Conservation (phyloP, 2,329 filamentous ascomycete species). For the Hawksworthiomyces lignivorus region DNA sequence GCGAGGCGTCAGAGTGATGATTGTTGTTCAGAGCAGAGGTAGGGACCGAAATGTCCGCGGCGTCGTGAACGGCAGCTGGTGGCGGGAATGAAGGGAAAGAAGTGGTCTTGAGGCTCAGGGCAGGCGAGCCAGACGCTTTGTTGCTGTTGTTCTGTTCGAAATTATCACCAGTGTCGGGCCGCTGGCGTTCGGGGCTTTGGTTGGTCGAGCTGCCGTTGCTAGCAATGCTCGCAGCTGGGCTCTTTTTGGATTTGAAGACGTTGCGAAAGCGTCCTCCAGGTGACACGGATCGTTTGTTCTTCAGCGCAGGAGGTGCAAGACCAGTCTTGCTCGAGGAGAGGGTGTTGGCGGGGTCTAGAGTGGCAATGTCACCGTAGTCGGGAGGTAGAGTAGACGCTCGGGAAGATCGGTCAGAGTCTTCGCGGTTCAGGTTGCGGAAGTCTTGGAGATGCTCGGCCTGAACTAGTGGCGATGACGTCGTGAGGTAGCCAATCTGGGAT, state of each 20-base stretch:
- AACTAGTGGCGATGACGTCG: conserved; percentile 60
- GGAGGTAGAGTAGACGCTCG: conserved; percentile 32
- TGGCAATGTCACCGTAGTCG: conserved; percentile 26
- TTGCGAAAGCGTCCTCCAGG: conserved; percentile 64
- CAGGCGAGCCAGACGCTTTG: conserved; percentile 4
- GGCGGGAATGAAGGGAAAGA: too few relatives aligned
- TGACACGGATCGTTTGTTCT: conserved; percentile 54
- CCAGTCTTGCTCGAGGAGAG: conserved; percentile 27
- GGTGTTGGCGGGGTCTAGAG: conserved; percentile 24
- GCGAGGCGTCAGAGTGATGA: neutral
- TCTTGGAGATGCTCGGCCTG: conserved; percentile 47
- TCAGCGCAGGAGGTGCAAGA: conserved; percentile 34
- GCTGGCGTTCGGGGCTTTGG: conserved; percentile 26
- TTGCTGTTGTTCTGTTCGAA: conserved; percentile 4
- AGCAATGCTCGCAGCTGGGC: conserved; percentile 24
- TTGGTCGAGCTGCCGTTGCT: conserved; percentile 38
- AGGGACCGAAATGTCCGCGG: neutral
- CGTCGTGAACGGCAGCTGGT: conserved; percentile 10
- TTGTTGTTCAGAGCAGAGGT: neutral
- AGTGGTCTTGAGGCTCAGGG: neutral
- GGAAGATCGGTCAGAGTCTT: conserved; percentile 18
- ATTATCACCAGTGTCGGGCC: neutral
- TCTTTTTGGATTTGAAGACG: conserved; percentile 57
- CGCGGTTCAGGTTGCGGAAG: conserved; percentile 30
- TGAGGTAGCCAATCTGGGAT: conserved; percentile 60